Base-by-base conservation (phyloP, 2,329 filamentous ascomycete species). In the Dactylonectria macrodidyma region DNA sequence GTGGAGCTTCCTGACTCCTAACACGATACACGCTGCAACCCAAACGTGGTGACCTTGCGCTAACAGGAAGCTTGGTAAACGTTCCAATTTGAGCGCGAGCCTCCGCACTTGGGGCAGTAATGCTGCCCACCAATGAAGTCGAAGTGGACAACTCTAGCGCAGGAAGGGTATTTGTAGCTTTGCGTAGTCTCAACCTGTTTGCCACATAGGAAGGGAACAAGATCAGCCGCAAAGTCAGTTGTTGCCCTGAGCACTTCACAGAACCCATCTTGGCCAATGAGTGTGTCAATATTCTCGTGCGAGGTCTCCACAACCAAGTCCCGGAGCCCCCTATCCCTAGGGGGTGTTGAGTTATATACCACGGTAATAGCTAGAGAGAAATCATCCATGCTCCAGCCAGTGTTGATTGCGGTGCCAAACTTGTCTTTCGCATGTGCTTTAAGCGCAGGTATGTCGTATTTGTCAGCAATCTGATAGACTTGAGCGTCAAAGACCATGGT, bases 391-490 rank as follows among this genome's bases (percentile, higher is more conserved):
- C n/a, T 54, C 66, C 66, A 68, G 14, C 66, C 51, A 47, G 57
- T 26, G 14, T 24, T 34, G 22, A 68, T 62, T 3, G 62, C 56
- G 4, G 12, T 41, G 14, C 34, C n/a, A 46, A 68, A 65, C 34
- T 58, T 68, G 19, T 61, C 44, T 24, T 60, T 52, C 3, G 30
- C 16, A 44, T 61, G 7, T 16, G 33, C 24, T n/a, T 68, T 70
- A 10, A 68, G 65, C 2, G 48, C 44, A 12, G 41, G 46, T 3
- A 70, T 59, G 19, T 63, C 58, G 56, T 68, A 70, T 48, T 68
- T 65, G 50, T 70, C 62, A 19, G 68, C 68, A 34, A 68, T 63
- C 33, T 66, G 57, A 55, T 70, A 68, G 24, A 68, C 62, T 33
- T 68, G 62, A 41, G 59, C 66, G 24, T 68, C 47, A 24, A 44